phyloP scores from a whole-genome alignment of 2,329 filamentous ascomycete genomes.

The Monosporascus sp. region DNA sequence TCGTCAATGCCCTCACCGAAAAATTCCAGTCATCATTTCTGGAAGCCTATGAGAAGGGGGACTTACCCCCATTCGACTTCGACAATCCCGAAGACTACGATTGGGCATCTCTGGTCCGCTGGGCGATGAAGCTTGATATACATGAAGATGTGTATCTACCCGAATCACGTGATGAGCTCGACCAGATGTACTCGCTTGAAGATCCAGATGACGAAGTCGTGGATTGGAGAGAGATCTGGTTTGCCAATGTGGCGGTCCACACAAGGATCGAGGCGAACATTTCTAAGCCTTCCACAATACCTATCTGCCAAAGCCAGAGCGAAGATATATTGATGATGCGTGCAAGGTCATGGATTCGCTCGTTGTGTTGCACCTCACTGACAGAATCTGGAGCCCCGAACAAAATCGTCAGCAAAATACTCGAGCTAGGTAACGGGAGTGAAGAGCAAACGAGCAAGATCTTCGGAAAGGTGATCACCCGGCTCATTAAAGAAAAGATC shows the following conservation, averaged over 20 bases:
- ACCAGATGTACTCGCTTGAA: slow-evolving; percentile 36
- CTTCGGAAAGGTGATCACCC: slow-evolving; percentile 42
- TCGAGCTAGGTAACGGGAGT: slow-evolving; percentile 38
- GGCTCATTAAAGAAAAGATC: slow-evolving; percentile 46
- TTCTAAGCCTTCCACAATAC: slow-evolving; percentile 38
- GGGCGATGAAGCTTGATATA: slow-evolving; percentile 52
- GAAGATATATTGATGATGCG: slow-evolving; percentile 31
- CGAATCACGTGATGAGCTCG: slow-evolving; percentile 36
- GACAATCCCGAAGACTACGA: slow-evolving; percentile 60
- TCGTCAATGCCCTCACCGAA: slow-evolving; percentile 51
- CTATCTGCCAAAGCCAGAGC: slow-evolving; percentile 14
- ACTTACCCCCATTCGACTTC: slow-evolving; percentile 58
- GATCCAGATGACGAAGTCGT: slow-evolving; percentile 29
- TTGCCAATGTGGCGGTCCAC: slow-evolving; percentile 48
- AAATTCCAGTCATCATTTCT: slow-evolving; percentile 63
- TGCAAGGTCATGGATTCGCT: slow-evolving; percentile 55
- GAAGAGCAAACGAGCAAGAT: slow-evolving; percentile 35
- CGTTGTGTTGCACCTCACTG: slow-evolving; percentile 48
- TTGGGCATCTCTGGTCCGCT: slow-evolving; percentile 61
- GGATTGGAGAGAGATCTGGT: slow-evolving; percentile 54
- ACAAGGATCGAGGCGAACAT: slow-evolving; percentile 51
- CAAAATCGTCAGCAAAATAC: slow-evolving; percentile 45
- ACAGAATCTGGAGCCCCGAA: slow-evolving; percentile 31
- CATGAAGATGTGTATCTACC: slow-evolving; percentile 45
- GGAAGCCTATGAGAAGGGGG: slow-evolving; percentile 56